A percentile compares a stretch with the other conserved stretches of the same genome.
These are phyloP conservation scores for Rickenella mellea DNA, from an alignment of 768 basidiomycete genomes.

Conservation along the genomic window DNA sequence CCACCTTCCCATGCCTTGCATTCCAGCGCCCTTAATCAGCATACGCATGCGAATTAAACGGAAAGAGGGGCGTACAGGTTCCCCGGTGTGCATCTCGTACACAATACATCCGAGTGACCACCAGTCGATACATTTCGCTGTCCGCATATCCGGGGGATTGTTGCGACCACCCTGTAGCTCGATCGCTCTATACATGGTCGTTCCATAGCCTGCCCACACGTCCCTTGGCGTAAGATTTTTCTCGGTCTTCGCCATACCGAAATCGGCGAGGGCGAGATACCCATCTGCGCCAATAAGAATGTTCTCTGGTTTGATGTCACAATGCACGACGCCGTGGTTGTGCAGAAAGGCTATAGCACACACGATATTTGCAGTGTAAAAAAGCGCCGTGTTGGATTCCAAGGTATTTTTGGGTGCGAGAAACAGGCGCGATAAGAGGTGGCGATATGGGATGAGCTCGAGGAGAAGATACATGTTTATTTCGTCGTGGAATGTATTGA, in stretches of 20 bases:
- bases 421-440: constrained; percentile 27
- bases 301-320: constrained; percentile 52
- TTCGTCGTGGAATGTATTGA: constrained; percentile 36
- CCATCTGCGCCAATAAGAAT: constrained; percentile 47
- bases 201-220: constrained; percentile 19
- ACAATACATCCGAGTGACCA: constrained; percentile 42
- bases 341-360: constrained; percentile 41
- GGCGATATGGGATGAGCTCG: constrained; percentile 38
- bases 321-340: constrained; percentile 33
- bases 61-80: constrained; percentile 17
- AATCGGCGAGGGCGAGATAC: constrained; percentile 44
- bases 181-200: constrained; percentile 37
- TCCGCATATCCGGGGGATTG: constrained; percentile 5
- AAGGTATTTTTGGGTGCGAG: constrained; percentile 11
- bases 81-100: constrained; percentile 41
- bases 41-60: constrained; percentile 3
- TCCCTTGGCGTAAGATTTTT: constrained; percentile 11
- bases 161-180: constrained; percentile 27
- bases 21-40: constrained; percentile 20
- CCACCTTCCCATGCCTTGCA: constrained; percentile 17
- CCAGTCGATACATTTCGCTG: constrained; percentile 39
- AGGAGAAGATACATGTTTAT: constrained; percentile 40
- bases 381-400: constrained; percentile 28
- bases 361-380: constrained; percentile 48
- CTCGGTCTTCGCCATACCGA: constrained; percentile 29